Base-by-base conservation (phyloP, 768 basidiomycete species). In the Sistotremastrum suecicum region DNA sequence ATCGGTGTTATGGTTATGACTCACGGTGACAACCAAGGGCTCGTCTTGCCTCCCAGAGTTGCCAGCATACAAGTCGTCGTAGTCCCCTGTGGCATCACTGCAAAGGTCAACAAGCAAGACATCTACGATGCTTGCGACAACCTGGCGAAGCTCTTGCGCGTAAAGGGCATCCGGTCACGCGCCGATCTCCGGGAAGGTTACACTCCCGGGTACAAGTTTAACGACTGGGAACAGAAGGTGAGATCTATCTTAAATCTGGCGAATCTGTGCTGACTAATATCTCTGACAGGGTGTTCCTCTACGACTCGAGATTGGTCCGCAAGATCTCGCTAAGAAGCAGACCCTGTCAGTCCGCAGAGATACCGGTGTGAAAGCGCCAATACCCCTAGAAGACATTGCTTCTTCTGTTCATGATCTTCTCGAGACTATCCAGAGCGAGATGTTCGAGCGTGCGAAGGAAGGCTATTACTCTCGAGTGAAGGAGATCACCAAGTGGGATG, bases 1-100 rank as follows among this genome's bases (percentile, higher is more conserved):
- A 89, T 99, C 55, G 95, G 95, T 58, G 87, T 97, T 47, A 97
- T 97, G 94, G 91, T 95, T 54, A 99, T 99, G 95, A 79, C 88
- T 4, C 94, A 99, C 58, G 92, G 94, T 34, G 95, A 99, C 62
- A 90, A 99, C 61, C 87, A 95, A 58, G 95, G 95, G 10, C 65
- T 99, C 53, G 92, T 98, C 8, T 78, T 98, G 46, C 95, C 95
- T n/a, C 95, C 95, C 50, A 74, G 89, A 7, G 94, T 99, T 34
- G 94, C 95, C n/a, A 76, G 74, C 51, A 64, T 94, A 12, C 95
- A 99, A 66, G 90, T 77, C 44, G 72, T 95, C 41, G 66, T 99
- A 49, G 83, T 99, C 30, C 95, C 95, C 3, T 91, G 87, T 50
- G 95, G 95, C 39, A 78, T 99, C 56, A 90, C 82, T n/a, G 84